Conservation (phyloP, 768 basidiomycete species). For the Lactarius evosmus region DNA sequence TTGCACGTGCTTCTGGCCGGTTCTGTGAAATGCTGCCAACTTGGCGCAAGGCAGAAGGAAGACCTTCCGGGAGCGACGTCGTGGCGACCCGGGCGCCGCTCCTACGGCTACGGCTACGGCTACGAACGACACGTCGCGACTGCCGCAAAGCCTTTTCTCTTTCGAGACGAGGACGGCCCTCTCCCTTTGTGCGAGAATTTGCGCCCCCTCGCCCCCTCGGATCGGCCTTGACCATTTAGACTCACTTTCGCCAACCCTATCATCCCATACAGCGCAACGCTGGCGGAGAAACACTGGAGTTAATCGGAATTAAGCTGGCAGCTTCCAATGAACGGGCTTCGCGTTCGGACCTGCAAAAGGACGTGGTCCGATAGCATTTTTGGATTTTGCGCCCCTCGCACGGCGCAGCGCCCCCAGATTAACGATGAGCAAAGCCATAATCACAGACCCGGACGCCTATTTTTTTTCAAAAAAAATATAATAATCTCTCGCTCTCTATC, state of each 20-base stretch:
- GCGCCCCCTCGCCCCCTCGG: neutral
- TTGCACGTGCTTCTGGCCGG: neutral
- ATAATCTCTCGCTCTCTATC: neutral
- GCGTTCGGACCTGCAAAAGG: neutral
- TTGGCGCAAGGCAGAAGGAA: neutral
- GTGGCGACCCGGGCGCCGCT: neutral
- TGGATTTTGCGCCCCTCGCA: neutral
- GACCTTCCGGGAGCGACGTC: neutral
- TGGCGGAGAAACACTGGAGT: neutral
- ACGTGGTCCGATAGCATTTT: neutral
- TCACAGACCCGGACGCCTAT: neutral
- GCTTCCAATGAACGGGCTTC: neutral
- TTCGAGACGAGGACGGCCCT: neutral
- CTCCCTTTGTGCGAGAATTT: neutral
- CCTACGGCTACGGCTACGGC: neutral
- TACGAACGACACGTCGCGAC: neutral
- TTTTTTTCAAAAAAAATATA: neutral
- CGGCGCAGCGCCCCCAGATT: neutral
- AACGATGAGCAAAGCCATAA: neutral
- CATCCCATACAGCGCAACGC: neutral
- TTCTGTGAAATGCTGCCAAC: neutral
- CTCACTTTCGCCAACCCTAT: neutral
- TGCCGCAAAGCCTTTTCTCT: neutral
- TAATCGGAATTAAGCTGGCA: slow-evolving; percentile 1
- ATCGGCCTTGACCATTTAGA: neutral